A percentile compares a stretch with the other conserved stretches of the same genome.
These are phyloP conservation scores for Endoconidiophora laricicola DNA, from an alignment of 2,329 filamentous ascomycete species.

Conservation along the genomic window DNA sequence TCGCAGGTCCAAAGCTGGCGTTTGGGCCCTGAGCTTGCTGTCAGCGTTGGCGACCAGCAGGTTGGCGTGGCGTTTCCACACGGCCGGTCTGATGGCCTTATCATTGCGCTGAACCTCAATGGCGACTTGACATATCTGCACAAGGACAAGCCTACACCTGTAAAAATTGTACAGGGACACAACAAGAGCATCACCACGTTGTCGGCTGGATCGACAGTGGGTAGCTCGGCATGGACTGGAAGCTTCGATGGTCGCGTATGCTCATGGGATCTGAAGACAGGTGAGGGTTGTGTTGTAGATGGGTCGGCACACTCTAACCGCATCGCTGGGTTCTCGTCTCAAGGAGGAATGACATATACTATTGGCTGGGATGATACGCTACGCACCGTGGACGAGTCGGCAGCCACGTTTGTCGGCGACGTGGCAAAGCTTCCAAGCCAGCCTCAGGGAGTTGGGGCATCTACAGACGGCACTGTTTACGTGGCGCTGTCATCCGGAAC, in stretches of 20 bases:
- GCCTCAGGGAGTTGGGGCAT: constrained; percentile 53
- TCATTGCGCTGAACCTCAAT: constrained; percentile 77
- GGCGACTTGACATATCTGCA: constrained; percentile 83
- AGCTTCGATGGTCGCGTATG: constrained; percentile 82
- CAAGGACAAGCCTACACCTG: constrained; percentile 52
- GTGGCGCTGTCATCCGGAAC: constrained; percentile 36
- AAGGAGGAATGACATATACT: constrained; percentile 53
- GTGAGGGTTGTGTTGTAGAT: constrained; percentile 53
- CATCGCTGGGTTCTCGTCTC: constrained; percentile 55
- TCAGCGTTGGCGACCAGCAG: constrained; percentile 70
- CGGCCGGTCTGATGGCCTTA: constrained; percentile 64
- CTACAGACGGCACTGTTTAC: constrained; percentile 35
- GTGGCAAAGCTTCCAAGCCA: constrained; percentile 56
- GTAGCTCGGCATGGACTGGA: constrained; percentile 54
- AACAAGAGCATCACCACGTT: constrained; percentile 81
- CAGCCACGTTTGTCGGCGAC: constrained; percentile 58
- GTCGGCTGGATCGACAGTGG: constrained; percentile 19
- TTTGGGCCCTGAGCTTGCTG: constrained; percentile 56
- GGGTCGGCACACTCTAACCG: constrained; percentile 76
- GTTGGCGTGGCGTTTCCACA: constrained; percentile 85
- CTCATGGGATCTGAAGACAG: constrained; percentile 62
- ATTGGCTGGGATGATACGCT: constrained; percentile 91
- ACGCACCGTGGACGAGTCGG: constrained; percentile 57
- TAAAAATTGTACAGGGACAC: constrained; percentile 65
- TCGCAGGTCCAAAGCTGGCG: constrained; percentile 69